A percentile compares a stretch with the other conserved stretches of the same genome.
These are phyloP conservation scores for Serendipita indica DNA, from an alignment of 768 basidiomycete genomes.

Conservation along the genomic window DNA sequence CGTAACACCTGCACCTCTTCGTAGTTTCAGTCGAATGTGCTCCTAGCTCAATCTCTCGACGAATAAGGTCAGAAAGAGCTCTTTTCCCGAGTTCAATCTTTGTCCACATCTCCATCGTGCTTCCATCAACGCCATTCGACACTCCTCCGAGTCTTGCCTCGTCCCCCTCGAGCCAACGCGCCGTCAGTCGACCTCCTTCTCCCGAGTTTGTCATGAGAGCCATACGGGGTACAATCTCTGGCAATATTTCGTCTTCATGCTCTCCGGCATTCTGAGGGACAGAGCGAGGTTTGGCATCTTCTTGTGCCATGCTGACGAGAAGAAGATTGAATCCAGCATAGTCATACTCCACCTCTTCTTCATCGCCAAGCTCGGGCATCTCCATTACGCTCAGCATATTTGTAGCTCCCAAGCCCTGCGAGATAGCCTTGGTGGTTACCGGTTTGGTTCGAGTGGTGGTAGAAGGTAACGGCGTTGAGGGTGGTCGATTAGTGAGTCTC, in stretches of 20 bases:
- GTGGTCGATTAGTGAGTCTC: constrained; percentile 29
- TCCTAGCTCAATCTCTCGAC: no score
- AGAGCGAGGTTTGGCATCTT: constrained; percentile 8
- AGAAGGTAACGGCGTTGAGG: no score
- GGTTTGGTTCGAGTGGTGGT: no score
- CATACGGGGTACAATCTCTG: no score
- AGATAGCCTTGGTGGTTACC: no score
- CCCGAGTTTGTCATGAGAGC: constrained; percentile 52
- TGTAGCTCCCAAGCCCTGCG: no score
- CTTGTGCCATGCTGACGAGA: constrained; percentile 35
- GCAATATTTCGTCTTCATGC: no score
- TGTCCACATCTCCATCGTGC: constrained; percentile 49
- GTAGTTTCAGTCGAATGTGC: no score
- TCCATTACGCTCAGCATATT: no score
- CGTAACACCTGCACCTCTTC: no score
- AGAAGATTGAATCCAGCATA: constrained; percentile 77
- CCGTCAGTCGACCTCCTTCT: constrained; percentile 42
- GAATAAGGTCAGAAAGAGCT: no score
- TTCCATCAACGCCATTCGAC: constrained; percentile 63
- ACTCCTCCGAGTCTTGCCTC: constrained; percentile 44
- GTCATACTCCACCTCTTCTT: constrained; percentile 14
- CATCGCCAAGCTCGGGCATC: no score
- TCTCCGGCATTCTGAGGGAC: constrained; percentile 18
- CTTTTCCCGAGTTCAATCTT: constrained; percentile 50
- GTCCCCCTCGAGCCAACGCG: constrained; percentile 35